Evolutionary conservation across 176 grass and related monocot genomes (phyloP), one percentile per base, ranked within the genome.

Genomic region (Ampelocalamus luodianensis): DNA sequence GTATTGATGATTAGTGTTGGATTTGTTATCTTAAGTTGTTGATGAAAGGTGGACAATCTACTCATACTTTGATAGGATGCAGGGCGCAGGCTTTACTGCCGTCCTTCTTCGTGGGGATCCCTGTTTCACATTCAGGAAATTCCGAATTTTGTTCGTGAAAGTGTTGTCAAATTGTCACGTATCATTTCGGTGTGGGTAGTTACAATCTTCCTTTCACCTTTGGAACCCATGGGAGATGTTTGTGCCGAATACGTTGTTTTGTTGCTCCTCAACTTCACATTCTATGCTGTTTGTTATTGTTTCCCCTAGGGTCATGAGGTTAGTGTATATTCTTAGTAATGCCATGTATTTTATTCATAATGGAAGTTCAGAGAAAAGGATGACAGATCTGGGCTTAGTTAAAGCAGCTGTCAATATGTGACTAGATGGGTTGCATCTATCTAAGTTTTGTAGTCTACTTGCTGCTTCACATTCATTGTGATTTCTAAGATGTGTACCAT

Each of bases 401-500:
- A 71, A 15, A 80, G 15, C 36, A 73, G 34, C 17, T 56, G 11
- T 40, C 6, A 65, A 3, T 64, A 10, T 24, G 61, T 79, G n/a
- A 22, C 22, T 56, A 7, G 49, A 66, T 16, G n/a, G 11, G 17
- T 81, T 81, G 1, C 5, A 1, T n/a, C 6, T 65, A n/a, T 36
- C 36, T 68, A 76, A 38, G 20, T 43, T 68, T 42, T 42, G 3
- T 27, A 37, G 5, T 85, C 5, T 32, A 80, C 14, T 58, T 29
- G 34, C 34, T 79, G 39, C 17, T 49, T 75, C 18, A 10, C 73
- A 59, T 59, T 39, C 14, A 1, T 49, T 22, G 11, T 48, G n/a
- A 62, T 69, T 24, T 34, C 29, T 76, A 36, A 81, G 44, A 17
- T 76, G 4, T 22, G 50, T 37, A 66, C 85, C 58, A 48, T 87